These are phyloP conservation scores for Xerocomellus dryophilus DNA, from an alignment of 768 basidiomycete species.

Conservation along the genomic window DNA sequence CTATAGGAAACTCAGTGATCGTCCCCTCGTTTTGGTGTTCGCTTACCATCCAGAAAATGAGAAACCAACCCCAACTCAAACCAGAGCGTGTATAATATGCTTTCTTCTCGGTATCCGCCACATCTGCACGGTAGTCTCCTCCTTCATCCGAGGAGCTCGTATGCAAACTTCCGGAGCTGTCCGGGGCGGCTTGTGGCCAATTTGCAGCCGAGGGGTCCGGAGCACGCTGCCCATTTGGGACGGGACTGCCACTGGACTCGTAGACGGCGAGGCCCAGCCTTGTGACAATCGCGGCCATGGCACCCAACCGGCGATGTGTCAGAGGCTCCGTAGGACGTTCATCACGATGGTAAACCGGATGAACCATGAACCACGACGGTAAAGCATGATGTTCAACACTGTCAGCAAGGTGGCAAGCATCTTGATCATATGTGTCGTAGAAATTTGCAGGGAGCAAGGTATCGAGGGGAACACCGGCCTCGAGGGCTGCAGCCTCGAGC, in stretches of 20 bases:
- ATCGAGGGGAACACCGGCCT: constrained; percentile 61
- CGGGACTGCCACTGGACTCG: constrained; percentile 17
- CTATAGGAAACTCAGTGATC: constrained; percentile 31
- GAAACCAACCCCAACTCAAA: constrained; percentile 58
- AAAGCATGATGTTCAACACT: neutral
- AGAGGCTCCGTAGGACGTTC: constrained; percentile 30
- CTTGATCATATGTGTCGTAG: constrained; percentile 18
- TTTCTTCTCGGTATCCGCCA: constrained; percentile 44
- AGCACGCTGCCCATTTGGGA: neutral
- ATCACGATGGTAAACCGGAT: constrained; percentile 20
- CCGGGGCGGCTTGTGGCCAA: neutral
- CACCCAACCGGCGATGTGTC: constrained; percentile 56
- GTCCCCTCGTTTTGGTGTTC: neutral
- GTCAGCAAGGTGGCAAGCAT: neutral
- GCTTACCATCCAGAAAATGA: constrained; percentile 75
- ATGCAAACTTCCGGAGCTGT: constrained; percentile 11
- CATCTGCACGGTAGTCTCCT: constrained; percentile 17
- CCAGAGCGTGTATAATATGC: constrained; percentile 56
- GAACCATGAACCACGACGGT: constrained; percentile 18
- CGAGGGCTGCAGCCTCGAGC: constrained; percentile 60
- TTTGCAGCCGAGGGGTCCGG: neutral
- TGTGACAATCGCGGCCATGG: constrained; percentile 55
- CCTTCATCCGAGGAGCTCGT: constrained; percentile 4
- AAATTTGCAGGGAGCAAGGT: constrained; percentile 46
- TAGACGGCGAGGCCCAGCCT: constrained; percentile 46